These are phyloP conservation scores for Boletus insuetus DNA, from an alignment of 768 basidiomycete species.

Conservation along the genomic window DNA sequence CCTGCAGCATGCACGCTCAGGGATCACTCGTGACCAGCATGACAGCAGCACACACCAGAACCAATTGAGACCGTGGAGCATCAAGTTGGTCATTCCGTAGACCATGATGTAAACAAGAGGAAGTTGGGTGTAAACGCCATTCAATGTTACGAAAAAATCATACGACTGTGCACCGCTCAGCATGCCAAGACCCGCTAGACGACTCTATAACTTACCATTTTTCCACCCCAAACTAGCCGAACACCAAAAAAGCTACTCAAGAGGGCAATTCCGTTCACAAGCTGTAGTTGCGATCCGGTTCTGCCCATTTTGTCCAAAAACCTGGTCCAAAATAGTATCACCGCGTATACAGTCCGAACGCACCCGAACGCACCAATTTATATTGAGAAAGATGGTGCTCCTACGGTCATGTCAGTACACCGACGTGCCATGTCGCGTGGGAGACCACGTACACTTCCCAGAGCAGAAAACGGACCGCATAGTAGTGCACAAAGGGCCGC, in stretches of 20 bases:
- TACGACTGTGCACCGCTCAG: slow-evolving; percentile 47
- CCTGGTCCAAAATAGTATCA: slow-evolving; percentile 36
- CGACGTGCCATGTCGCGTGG: not conserved
- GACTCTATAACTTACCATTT: slow-evolving; percentile 26
- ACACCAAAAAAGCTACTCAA: slow-evolving; percentile 66
- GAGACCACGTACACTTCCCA: slow-evolving; percentile 68
- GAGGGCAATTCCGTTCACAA: slow-evolving; percentile 69
- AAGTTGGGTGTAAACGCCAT: slow-evolving; percentile 51
- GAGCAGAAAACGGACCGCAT: slow-evolving; percentile 69
- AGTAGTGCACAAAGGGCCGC: slow-evolving; percentile 80
- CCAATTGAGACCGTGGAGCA: slow-evolving; percentile 74
- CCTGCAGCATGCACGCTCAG: slow-evolving; percentile 33
- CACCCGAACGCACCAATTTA: slow-evolving; percentile 63
- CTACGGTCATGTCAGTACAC: slow-evolving; percentile 30
- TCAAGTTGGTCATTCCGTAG: slow-evolving; percentile 57
- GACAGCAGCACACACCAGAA: slow-evolving; percentile 56
- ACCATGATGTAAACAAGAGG: slow-evolving; percentile 48
- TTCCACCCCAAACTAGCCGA: slow-evolving; percentile 69
- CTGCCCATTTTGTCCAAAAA: slow-evolving; percentile 74
- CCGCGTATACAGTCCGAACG: not conserved
- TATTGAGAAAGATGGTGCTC: slow-evolving; percentile 85
- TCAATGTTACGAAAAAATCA: slow-evolving; percentile 61
- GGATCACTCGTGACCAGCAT: not conserved
- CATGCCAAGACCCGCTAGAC: not conserved
- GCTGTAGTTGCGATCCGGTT: slow-evolving; percentile 65